phyloP scores from a whole-genome alignment of 495 filamentous ascomycete species.

The Tricharina praecox region DNA sequence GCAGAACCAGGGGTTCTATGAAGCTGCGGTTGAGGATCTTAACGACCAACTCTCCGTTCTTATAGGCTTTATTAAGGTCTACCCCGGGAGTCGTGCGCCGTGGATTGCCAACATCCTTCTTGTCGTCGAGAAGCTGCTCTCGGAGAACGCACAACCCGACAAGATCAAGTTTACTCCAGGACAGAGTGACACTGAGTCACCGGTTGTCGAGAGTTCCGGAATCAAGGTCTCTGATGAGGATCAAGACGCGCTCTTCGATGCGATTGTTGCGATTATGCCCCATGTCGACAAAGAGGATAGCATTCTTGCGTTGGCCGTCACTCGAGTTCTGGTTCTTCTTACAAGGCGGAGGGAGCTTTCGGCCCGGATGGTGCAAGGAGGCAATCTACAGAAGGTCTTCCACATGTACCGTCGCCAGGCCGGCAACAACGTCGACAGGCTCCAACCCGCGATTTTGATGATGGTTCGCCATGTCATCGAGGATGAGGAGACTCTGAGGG shows the following conservation, averaged over 20 bases:
- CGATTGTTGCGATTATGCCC: conserved; percentile 65
- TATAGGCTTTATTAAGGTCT: conserved; percentile 62
- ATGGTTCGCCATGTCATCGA: conserved; percentile 86
- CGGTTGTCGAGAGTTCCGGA: conserved; percentile 35
- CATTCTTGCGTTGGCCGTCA: conserved; percentile 62
- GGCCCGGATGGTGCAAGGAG: conserved; percentile 61
- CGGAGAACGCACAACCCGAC: conserved; percentile 66
- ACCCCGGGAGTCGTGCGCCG: conserved; percentile 60
- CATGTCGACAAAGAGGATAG: conserved; percentile 66
- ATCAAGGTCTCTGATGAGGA: conserved; percentile 42
- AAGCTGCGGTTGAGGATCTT: conserved; percentile 53
- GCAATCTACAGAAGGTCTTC: conserved; percentile 75
- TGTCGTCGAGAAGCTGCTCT: conserved; percentile 73
- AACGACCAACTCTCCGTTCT: conserved; percentile 62
- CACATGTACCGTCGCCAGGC: conserved; percentile 86
- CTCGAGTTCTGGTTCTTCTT: conserved; percentile 76
- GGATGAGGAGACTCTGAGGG: conserved; percentile 74
- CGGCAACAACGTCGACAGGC: conserved; percentile 51
- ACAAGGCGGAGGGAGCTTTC: conserved; percentile 65
- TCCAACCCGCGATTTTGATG: conserved; percentile 69
- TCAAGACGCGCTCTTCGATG: conserved; percentile 51
- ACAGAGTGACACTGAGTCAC: conserved; percentile 35
- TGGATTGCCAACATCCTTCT: conserved; percentile 88
- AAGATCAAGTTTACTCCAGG: conserved; percentile 59
- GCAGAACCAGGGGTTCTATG: conserved; percentile 66